Conservation (phyloP, 768 basidiomycete species). For the Trametes elegans region DNA sequence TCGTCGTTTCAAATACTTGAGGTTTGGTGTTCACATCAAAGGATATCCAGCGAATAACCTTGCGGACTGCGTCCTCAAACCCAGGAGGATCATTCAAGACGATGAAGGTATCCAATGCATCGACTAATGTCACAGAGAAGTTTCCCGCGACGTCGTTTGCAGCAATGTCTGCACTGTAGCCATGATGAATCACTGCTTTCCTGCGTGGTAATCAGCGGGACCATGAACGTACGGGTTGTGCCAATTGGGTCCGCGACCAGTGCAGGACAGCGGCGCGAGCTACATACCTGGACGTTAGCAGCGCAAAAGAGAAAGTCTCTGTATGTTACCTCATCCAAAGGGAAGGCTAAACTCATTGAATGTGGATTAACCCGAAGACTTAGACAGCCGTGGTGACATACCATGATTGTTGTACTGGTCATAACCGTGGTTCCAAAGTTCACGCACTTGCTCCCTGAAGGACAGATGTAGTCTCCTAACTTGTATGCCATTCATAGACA, state of each 20-base stretch:
- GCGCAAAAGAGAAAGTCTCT: not conserved
- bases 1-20: constrained; percentile 98
- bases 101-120: constrained; percentile 86
- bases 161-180: constrained; percentile 62
- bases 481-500: not conserved
- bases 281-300: constrained; percentile 32
- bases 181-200: too few relatives aligned
- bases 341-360: constrained; percentile 73
- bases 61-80: constrained; percentile 82
- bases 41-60: constrained; percentile 78
- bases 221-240: constrained; percentile 61
- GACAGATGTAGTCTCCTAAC: not conserved
- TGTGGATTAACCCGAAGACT: too few relatives aligned
- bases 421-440: constrained; percentile 90
- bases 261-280: constrained; percentile 88
- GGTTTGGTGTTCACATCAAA: constrained; percentile 95
- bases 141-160: constrained; percentile 94
- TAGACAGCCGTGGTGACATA: too few relatives aligned
- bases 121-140: constrained; percentile 81
- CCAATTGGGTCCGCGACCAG: constrained; percentile 87
- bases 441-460: constrained; percentile 63
- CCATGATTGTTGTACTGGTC: constrained; percentile 85
- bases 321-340: constrained; percentile 69
- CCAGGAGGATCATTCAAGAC: constrained; percentile 76
- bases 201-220: not conserved